Conservation (phyloP, 2,329 filamentous ascomycete genomes). For the Chaetothyriales sp. region DNA sequence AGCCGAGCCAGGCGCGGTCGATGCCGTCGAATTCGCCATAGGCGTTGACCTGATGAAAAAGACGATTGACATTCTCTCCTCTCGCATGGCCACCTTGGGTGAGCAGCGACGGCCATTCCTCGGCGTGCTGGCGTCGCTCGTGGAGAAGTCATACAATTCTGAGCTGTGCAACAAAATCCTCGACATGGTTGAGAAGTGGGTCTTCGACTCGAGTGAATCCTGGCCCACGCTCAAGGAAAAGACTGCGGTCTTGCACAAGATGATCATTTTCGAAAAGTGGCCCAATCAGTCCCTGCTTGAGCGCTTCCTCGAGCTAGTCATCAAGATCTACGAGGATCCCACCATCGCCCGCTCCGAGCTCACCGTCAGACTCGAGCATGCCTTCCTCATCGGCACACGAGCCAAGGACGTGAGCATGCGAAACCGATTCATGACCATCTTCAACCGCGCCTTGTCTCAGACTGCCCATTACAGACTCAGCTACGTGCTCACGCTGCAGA, state of each 20-base stretch:
- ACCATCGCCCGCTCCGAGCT: conserved; percentile 91
- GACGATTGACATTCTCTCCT: conserved; percentile 80
- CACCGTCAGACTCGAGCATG: conserved; percentile 93
- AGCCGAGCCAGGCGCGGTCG: conserved; percentile 37
- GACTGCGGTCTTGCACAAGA: conserved; percentile 96
- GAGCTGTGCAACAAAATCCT: conserved; percentile 84
- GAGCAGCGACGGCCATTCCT: conserved; percentile 88
- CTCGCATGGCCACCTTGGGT: conserved; percentile 81
- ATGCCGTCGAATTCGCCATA: conserved; percentile 69
- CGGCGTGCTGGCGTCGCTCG: conserved; percentile 83
- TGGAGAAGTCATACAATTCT: conserved; percentile 84
- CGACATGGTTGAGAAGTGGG: conserved; percentile 87
- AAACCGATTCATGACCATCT: conserved; percentile 90
- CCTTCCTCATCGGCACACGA: conserved; percentile 87
- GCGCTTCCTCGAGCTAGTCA: conserved; percentile 89
- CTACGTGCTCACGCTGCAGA: conserved; percentile 82
- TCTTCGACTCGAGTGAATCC: conserved; percentile 86
- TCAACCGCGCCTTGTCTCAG: conserved; percentile 87
- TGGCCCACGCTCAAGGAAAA: conserved; percentile 98
- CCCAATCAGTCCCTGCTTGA: conserved; percentile 71
- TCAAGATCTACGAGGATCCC: conserved; percentile 94
- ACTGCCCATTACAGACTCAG: conserved; percentile 76
- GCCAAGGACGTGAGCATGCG: conserved; percentile 94
- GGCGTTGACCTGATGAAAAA: conserved; percentile 87
- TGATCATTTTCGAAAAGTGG: conserved; percentile 86